These are phyloP conservation scores for Claviceps maximensis DNA, from an alignment of 2,329 filamentous ascomycete species.

Conservation along the genomic window DNA sequence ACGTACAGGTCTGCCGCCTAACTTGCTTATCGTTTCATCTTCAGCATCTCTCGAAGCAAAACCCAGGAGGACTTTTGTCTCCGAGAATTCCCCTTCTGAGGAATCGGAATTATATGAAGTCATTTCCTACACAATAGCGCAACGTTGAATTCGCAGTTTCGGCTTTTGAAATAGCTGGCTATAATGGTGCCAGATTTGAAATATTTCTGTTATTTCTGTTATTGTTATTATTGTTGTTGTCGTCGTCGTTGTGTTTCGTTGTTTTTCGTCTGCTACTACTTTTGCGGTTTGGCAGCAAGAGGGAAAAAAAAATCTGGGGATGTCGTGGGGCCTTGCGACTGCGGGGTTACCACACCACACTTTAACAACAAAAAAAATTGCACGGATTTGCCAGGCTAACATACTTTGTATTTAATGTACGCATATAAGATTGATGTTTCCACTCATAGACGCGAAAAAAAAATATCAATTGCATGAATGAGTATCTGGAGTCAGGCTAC, in stretches of 20 bases:
- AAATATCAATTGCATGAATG: background rate
- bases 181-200: conserved; percentile 30
- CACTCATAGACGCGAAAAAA: background rate
- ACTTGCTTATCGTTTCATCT: conserved; percentile 72
- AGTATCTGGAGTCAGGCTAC: background rate
- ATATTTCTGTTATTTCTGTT: background rate
- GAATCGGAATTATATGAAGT: conserved; percentile 79
- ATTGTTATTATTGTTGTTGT: too few relatives aligned
- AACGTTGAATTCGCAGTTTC: background rate
- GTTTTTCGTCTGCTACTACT: background rate
- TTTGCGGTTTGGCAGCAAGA: background rate
- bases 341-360: background rate
- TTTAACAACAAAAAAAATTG: background rate
- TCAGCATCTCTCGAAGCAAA: conserved; percentile 72
- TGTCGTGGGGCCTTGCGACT: background rate
- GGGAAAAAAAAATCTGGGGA: background rate
- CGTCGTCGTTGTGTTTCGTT: background rate
- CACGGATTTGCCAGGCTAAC: background rate
- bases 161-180: background rate
- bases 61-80: conserved; percentile 80
- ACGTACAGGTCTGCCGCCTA: conserved; percentile 76
- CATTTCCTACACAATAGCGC: conserved; percentile 28
- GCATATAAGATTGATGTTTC: background rate
- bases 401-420: too few relatives aligned
- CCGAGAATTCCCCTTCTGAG: conserved; percentile 55